Conservation (phyloP, 768 basidiomycete genomes). For the Leccinellum albellum region DNA sequence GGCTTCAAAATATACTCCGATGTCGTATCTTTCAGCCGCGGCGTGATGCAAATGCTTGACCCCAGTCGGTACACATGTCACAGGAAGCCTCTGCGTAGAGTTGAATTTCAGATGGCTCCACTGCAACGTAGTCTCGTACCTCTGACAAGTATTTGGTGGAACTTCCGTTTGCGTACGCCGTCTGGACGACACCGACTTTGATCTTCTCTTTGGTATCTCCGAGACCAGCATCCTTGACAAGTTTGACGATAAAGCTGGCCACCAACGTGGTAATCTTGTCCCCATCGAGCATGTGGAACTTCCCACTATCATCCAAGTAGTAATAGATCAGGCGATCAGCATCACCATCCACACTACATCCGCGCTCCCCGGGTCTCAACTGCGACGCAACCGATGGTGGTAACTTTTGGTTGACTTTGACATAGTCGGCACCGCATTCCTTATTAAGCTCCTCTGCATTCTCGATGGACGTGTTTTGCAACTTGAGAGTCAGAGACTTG, state of each 20-base stretch:
- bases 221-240: slow-evolving; percentile 81
- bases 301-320: slow-evolving; percentile 73
- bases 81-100: slow-evolving; percentile 74
- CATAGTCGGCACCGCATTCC: slow-evolving; percentile 91
- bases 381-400: slow-evolving; percentile 70
- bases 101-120: slow-evolving; percentile 6
- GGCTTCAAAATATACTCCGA: slow-evolving; percentile 99
- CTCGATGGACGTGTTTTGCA: slow-evolving; percentile 65
- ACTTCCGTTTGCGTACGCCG: slow-evolving; percentile 96
- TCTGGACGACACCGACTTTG: slow-evolving; percentile 94
- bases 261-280: slow-evolving; percentile 97
- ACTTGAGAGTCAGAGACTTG: slow-evolving; percentile 54
- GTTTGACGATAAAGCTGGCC: slow-evolving; percentile 87
- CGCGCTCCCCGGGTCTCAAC: slow-evolving; percentile 71
- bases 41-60: slow-evolving; percentile 99
- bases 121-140: slow-evolving; percentile 39
- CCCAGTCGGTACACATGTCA: slow-evolving; percentile 92
- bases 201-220: slow-evolving; percentile 51
- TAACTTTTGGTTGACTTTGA: slow-evolving; percentile 87
- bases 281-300: slow-evolving; percentile 92
- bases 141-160: slow-evolving; percentile 89
- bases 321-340: slow-evolving; percentile 97
- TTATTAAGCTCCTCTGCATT: slow-evolving; percentile 77
- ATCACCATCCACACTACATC: slow-evolving; percentile 94
- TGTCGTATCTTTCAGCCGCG: slow-evolving; percentile 83